Evolutionary conservation across 106 monocot genomes (phyloP).

Genomic region (Alisma plantagoaquatica): DNA sequence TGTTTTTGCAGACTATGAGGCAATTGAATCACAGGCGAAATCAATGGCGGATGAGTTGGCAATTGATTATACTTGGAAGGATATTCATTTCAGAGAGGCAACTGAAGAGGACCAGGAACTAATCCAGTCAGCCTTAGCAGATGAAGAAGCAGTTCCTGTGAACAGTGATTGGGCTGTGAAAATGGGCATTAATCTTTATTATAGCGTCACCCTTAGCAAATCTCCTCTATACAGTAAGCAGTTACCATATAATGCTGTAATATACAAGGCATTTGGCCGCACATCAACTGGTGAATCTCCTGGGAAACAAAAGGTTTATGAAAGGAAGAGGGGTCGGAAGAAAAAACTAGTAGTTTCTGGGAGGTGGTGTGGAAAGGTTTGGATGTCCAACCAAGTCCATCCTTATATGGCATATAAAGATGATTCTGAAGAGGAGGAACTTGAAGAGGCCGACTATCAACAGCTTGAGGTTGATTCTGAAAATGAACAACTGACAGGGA

Average conservation of each 20-base stretch:
- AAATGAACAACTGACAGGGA: neutral
- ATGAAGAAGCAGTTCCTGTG: conserved; percentile 61
- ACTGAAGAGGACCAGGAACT: conserved; percentile 37
- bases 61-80: conserved; percentile 43
- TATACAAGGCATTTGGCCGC: conserved; percentile 56
- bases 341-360: conserved; percentile 60
- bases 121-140: conserved; percentile 42
- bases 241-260: conserved; percentile 69
- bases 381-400: conserved; percentile 86
- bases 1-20: conserved; percentile 62
- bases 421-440: conserved; percentile 14
- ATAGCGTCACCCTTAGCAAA: conserved; percentile 75
- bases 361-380: conserved; percentile 83
- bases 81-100: conserved; percentile 43
- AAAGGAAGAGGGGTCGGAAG: conserved; percentile 32
- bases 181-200: conserved; percentile 69
- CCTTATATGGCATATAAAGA: conserved; percentile 33
- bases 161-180: conserved; percentile 84
- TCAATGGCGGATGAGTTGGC: conserved; percentile 43
- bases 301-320: conserved; percentile 15
- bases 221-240: conserved; percentile 82
- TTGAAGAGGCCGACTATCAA: conserved; percentile 7
- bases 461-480: conserved; percentile 7
- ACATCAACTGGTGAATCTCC: conserved; percentile 26
- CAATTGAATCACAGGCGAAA: conserved; percentile 62